Conservation (phyloP, 192 early-diverging fungal species). For the Mortierella alpina region DNA sequence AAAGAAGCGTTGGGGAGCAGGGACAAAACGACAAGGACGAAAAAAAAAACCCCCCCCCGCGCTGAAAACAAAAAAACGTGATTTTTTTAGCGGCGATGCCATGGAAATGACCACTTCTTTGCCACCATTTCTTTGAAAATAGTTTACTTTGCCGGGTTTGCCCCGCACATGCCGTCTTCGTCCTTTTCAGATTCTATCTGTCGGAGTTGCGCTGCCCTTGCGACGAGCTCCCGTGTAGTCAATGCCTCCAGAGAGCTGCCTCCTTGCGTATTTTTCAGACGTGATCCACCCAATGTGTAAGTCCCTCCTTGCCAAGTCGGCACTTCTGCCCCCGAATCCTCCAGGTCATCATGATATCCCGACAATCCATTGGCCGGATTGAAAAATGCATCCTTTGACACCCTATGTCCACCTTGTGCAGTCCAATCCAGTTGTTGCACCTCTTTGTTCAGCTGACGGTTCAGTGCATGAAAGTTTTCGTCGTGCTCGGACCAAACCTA, state of each 20-base stretch:
- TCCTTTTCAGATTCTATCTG: constrained; percentile 76
- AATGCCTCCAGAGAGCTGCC: background rate
- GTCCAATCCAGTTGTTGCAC: constrained; percentile 64
- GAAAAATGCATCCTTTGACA: constrained; percentile 55
- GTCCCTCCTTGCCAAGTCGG: constrained; percentile 64
- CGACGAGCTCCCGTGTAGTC: constrained; percentile 61
- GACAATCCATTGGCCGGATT: constrained; percentile 51
- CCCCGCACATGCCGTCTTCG: constrained; percentile 60
- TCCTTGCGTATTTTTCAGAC: too few species aligned
- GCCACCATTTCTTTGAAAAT: background rate
- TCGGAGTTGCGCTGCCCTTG: constrained; percentile 65
- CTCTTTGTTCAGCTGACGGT: constrained; percentile 79
- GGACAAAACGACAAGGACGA: constrained; percentile 3
- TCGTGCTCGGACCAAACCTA: constrained; percentile 75
- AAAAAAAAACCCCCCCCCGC: background rate
- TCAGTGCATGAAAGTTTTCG: constrained; percentile 76
- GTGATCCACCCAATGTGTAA: constrained; percentile 66
- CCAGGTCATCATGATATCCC: constrained; percentile 43
- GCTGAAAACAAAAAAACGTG: background rate
- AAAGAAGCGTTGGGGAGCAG: background rate
- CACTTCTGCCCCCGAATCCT: constrained; percentile 44
- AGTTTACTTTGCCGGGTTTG: constrained; percentile 22
- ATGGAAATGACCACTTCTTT: background rate
- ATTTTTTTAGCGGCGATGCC: too few species aligned
- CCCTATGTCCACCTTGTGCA: constrained; percentile 42